Conservation (phyloP, 1,284 basidiomycete genomes). For the Megacollybia platyphylla region DNA sequence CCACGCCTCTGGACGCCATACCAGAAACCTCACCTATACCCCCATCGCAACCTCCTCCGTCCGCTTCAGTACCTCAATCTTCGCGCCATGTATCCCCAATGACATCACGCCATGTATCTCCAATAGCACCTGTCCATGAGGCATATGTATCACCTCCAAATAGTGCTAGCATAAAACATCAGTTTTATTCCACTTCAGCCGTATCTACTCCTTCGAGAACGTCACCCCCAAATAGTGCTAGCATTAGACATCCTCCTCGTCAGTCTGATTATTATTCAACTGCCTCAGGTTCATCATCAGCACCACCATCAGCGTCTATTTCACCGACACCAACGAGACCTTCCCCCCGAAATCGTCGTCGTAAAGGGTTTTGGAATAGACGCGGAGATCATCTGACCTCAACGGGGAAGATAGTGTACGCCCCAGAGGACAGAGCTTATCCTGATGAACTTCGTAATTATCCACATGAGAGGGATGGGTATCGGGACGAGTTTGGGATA, state of each 20-base stretch:
- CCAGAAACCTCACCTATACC: neutral
- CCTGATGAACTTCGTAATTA: slow-evolving; percentile 48
- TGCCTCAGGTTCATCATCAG: neutral
- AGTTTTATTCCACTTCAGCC: neutral
- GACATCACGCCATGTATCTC: neutral
- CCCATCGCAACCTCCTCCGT: neutral
- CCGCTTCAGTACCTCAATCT: neutral
- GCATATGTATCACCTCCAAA: neutral
- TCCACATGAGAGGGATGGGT: slow-evolving; percentile 37
- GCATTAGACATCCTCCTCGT: neutral
- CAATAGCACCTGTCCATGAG: neutral
- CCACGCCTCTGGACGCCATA: slow-evolving; percentile 8
- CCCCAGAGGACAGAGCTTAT: slow-evolving; percentile 35
- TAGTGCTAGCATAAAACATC: neutral
- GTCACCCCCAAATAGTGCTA: neutral
- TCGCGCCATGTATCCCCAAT: neutral
- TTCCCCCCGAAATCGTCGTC: slow-evolving; percentile 14
- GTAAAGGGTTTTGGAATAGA: slow-evolving; percentile 54
- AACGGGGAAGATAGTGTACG: slow-evolving; percentile 45
- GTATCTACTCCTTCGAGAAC: neutral
- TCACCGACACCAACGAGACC: neutral
- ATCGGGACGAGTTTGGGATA: slow-evolving; percentile 9
- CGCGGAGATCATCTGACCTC: slow-evolving; percentile 54
- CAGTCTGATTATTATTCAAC: neutral
- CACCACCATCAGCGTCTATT: neutral